Evolutionary conservation across 345 rosid genomes (phyloP).

Genomic region (Pistacia atlantica): DNA sequence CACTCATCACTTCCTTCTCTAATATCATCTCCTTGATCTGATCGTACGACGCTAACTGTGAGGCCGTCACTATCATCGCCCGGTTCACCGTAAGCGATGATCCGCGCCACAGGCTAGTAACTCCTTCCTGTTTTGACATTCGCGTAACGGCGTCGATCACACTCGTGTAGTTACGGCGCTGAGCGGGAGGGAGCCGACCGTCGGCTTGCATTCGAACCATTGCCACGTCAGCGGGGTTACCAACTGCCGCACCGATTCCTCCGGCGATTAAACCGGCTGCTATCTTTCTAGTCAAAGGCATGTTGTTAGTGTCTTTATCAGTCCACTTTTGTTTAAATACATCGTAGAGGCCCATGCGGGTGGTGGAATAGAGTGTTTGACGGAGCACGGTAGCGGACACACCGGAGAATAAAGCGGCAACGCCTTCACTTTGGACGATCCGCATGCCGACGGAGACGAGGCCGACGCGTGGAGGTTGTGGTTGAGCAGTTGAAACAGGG

Average conservation of each 20-base stretch:
- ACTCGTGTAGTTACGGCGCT: constrained; percentile 70
- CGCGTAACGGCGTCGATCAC: constrained; percentile 64
- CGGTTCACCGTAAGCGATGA: constrained; percentile 71
- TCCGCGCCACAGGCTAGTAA: constrained; percentile 77
- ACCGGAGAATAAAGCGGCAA: constrained; percentile 64
- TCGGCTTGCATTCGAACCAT: constrained; percentile 94
- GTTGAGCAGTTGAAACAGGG: constrained; percentile 20
- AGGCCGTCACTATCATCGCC: constrained; percentile 79
- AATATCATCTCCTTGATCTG: constrained; percentile 65
- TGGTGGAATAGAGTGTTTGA: constrained; percentile 79
- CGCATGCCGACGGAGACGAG: constrained; percentile 61
- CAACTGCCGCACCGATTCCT: constrained; percentile 72
- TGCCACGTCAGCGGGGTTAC: constrained; percentile 85
- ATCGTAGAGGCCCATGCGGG: constrained; percentile 91
- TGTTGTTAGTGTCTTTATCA: constrained; percentile 47
- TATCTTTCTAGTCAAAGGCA: constrained; percentile 61
- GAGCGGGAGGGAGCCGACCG: constrained; percentile 60
- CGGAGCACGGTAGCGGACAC: constrained; percentile 88
- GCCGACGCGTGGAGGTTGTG: constrained; percentile 45
- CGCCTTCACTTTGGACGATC: constrained; percentile 63
- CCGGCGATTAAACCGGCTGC: constrained; percentile 66
- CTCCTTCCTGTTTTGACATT: constrained; percentile 68
- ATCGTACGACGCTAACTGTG: constrained; percentile 79
- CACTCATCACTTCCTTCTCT: constrained; percentile 46
- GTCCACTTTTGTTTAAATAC: constrained; percentile 67